phyloP scores from a whole-genome alignment of 495 filamentous ascomycete genomes.

The Melanomma pulvis-pyrius region DNA sequence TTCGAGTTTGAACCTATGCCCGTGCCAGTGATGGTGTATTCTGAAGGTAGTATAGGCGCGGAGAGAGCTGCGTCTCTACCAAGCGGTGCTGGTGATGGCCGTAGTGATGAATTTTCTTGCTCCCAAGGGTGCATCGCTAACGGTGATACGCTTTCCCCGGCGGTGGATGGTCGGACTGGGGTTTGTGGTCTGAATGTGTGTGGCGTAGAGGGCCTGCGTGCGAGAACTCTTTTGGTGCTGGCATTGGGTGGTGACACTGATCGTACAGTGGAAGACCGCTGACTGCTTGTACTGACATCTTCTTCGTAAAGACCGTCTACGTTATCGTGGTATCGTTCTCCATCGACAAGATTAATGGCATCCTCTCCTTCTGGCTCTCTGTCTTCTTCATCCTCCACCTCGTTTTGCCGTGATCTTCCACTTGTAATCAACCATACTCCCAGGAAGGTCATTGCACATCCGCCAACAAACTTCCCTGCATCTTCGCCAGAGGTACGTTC shows the following conservation, averaged over 20 bases:
- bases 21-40: slow-evolving; percentile 13
- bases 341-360: slow-evolving; percentile 34
- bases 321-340: slow-evolving; percentile 37
- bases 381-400: slow-evolving; percentile 57
- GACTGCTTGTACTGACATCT: slow-evolving; percentile 8
- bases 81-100: slow-evolving; percentile 15
- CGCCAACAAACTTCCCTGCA: slow-evolving; percentile 81
- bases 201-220: slow-evolving; percentile 3
- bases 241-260: slow-evolving; percentile 22
- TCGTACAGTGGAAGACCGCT: slow-evolving; percentile 24
- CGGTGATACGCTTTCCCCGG: slow-evolving; percentile 14
- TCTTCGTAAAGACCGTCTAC: slow-evolving; percentile 15
- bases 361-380: slow-evolving; percentile 45
- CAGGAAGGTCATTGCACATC: slow-evolving; percentile 86
- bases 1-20: slow-evolving; percentile 13
- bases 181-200: slow-evolving; percentile 7
- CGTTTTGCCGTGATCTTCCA: slow-evolving; percentile 54
- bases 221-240: neutral
- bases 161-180: neutral
- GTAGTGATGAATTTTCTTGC: slow-evolving; percentile 3
- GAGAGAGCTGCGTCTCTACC: slow-evolving; percentile 26
- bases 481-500: slow-evolving; percentile 70
- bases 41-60: slow-evolving; percentile 36
- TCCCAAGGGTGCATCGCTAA: slow-evolving; percentile 26
- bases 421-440: slow-evolving; percentile 94